Evolutionary conservation across 2,329 filamentous ascomycete genomes (phyloP).

Genomic region (Scedosporium apiospermum): DNA sequence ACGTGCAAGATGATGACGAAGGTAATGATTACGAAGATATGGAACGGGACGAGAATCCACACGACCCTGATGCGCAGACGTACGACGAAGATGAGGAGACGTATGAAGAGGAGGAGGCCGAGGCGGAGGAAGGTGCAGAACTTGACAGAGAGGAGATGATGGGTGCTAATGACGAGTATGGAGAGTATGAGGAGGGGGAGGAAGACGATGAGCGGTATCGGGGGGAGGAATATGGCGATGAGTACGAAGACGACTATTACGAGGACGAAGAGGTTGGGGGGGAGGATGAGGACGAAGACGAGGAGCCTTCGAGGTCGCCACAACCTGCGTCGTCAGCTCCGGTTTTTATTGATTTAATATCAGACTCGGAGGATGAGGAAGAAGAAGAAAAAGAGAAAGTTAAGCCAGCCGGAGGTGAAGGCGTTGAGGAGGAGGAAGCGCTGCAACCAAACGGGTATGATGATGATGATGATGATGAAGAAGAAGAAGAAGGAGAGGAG

Average conservation of each 20-base stretch:
- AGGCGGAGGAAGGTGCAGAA: slow-evolving; percentile 19
- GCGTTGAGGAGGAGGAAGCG: slow-evolving; percentile 3
- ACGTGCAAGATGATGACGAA: slow-evolving; percentile 10
- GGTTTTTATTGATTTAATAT: slow-evolving; percentile 36
- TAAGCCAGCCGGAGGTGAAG: slow-evolving; percentile 3
- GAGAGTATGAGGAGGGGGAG: slow-evolving; percentile 13
- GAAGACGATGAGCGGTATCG: slow-evolving; percentile 6
- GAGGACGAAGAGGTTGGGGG: slow-evolving; percentile 1
- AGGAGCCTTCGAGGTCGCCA: slow-evolving; percentile 4
- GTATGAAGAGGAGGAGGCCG: slow-evolving; percentile 14
- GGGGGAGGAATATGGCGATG: slow-evolving; percentile 1
- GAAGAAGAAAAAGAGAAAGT: slow-evolving; percentile 3
- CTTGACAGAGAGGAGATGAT: slow-evolving; percentile 15
- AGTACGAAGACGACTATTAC: slow-evolving; percentile 3
- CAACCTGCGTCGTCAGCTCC: slow-evolving; percentile 20
- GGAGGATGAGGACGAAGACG: not conserved
- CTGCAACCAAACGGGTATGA: slow-evolving; percentile 1
- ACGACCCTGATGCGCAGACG: slow-evolving; percentile 17
- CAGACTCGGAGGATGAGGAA: slow-evolving; percentile 32
- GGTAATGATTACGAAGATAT: slow-evolving; percentile 22
- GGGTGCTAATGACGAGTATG: slow-evolving; percentile 13
- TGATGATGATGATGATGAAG: not conserved
- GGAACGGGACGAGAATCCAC: slow-evolving; percentile 13
- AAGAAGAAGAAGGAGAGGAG: not conserved
- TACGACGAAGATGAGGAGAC: slow-evolving; percentile 16